Base-by-base conservation (phyloP, 179 eudicot species). In the Heliamphora pulchella region DNA sequence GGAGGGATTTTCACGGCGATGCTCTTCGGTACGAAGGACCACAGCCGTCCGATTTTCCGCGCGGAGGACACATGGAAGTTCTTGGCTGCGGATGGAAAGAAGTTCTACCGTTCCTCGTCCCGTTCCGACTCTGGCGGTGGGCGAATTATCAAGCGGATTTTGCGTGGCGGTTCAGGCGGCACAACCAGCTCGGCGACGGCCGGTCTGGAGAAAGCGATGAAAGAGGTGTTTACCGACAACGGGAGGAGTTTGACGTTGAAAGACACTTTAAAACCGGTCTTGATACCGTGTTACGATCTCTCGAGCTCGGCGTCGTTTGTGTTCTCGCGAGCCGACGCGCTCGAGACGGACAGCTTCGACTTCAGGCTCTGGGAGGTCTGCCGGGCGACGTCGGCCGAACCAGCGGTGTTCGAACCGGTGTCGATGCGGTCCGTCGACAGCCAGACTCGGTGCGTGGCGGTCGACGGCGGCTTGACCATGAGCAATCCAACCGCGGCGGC, bases 401-500 rank as follows among this genome's bases (percentile, higher is more conserved):
- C 98, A 73, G 94, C 88, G 5, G 71, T 83, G 8, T 88, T 87
- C 74, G 89, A 85, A 3, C 97, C 98, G 82, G 94, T 91, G 0
- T 17, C 76, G 22, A 86, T 94, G 93, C 79, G 71, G 6, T 94
- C 98, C 0, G 82, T 87, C 1, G 92, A 94, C 77, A 92, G 94
- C 0, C 63, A 82, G 78, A 93, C 93, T 1, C 67, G 88, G 79
- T 93, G 97, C 80, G 83, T 93, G 67, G 98, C 90, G 44, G 90
- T 94, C 0, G 93, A 91, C 53, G 98, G 97, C 1, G 96, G 94
- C 0, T 59, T 94, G 48, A 90, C 93, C 46, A 89, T 94, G 93
- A 87, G 84, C 20, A 94, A 94, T 85, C 98, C 98, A 18, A 86
- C 97, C n/a, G 92, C 94, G 22, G 97, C 96, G 65, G 98, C 98